Conservation (phyloP, 83 land plant genomes). For the Isoetes engelmannii region DNA sequence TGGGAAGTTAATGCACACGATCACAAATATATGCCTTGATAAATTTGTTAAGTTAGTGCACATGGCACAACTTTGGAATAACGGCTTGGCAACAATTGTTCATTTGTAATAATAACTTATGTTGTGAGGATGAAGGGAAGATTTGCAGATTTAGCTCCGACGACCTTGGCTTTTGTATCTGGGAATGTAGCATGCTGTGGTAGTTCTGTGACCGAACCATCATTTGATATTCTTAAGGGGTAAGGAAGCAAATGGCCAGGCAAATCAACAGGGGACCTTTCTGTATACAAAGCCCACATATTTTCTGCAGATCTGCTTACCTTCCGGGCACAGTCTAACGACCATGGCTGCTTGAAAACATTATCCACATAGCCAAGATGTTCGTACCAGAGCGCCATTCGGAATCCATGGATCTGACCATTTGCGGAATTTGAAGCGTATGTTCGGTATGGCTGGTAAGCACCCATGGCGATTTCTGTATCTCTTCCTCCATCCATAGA, state of each 20-base stretch:
- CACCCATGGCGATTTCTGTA: constrained; percentile 12
- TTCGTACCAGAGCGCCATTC: constrained; percentile 22
- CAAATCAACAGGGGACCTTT: background rate
- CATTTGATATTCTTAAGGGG: constrained; percentile 11
- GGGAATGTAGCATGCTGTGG: constrained; percentile 3
- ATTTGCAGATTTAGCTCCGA: constrained; percentile 3
- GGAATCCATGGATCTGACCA: constrained; percentile 9
- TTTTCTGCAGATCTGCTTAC: constrained; percentile 2
- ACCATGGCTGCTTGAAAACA: background rate
- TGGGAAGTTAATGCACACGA: too few species aligned
- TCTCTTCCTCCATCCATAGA: constrained; percentile 13
- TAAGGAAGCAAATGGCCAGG: constrained; percentile 11
- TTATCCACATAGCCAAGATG: constrained; percentile 4
- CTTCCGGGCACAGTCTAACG: constrained; percentile 6
- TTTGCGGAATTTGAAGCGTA: background rate
- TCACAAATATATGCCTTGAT: too few species aligned
- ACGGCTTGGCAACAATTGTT: too few species aligned
- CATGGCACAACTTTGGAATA: too few species aligned
- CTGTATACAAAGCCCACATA: background rate
- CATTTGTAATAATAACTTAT: too few species aligned
- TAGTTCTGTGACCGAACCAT: constrained; percentile 13
- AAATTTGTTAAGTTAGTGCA: too few species aligned
- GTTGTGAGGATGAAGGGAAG: constrained; percentile 11
- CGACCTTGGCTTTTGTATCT: constrained; percentile 11
- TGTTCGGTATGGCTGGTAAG: constrained; percentile 13